Conservation (phyloP, 192 early-diverging fungal genomes). For the Coemansia sp. region DNA sequence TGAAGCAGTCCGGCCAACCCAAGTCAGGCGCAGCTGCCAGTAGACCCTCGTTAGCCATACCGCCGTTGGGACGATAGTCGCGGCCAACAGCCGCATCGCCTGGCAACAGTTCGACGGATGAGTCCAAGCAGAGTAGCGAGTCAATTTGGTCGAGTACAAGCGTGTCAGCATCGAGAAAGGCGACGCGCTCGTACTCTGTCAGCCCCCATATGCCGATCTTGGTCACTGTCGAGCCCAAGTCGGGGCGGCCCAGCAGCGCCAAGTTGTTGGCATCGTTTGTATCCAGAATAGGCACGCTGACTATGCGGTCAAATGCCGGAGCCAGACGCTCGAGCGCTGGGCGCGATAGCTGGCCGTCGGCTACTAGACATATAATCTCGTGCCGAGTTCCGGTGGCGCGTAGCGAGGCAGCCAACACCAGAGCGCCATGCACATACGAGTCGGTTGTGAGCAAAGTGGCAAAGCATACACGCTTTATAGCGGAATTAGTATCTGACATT, state of each 20-base stretch:
- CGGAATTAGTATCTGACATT: conserved; percentile 1
- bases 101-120: background rate
- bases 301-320: conserved; percentile 66
- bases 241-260: conserved; percentile 79
- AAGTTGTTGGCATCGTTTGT: conserved; percentile 57
- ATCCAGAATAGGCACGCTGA: conserved; percentile 70
- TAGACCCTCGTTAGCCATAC: conserved; percentile 53
- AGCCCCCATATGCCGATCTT: conserved; percentile 88
- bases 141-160: conserved; percentile 81
- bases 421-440: conserved; percentile 81
- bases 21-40: conserved; percentile 91
- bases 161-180: conserved; percentile 89
- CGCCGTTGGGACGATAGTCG: conserved; percentile 45
- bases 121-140: conserved; percentile 63
- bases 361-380: conserved; percentile 68
- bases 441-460: conserved; percentile 86
- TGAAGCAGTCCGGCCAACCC: conserved; percentile 98
- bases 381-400: conserved; percentile 62
- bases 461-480: conserved; percentile 35
- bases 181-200: conserved; percentile 70
- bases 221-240: conserved; percentile 87
- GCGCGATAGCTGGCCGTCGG: conserved; percentile 60
- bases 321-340: conserved; percentile 61
- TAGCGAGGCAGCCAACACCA: conserved; percentile 79
- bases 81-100: conserved; percentile 19